Conservation (phyloP, 306 rosid genomes). For the Rosa persica region DNA sequence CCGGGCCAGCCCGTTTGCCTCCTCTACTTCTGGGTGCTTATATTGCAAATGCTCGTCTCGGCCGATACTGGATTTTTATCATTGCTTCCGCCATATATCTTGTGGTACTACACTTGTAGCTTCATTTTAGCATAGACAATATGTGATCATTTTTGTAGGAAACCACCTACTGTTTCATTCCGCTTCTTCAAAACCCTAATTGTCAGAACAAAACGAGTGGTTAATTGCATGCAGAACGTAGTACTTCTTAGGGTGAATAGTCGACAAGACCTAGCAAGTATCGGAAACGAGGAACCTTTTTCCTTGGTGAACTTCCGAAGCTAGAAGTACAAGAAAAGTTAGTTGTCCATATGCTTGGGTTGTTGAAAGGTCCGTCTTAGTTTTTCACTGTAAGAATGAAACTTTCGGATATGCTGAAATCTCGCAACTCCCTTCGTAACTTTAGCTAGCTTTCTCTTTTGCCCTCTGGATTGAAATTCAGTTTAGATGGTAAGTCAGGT, state of each 20-base stretch:
- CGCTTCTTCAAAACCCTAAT: not conserved
- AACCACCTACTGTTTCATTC: not conserved
- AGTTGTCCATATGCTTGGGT: not conserved
- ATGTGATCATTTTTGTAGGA: not conserved
- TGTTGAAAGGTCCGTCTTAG: not conserved
- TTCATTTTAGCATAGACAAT: not conserved
- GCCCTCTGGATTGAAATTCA: too few species aligned
- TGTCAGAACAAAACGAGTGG: not conserved
- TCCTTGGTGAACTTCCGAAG: not conserved
- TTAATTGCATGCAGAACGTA: not conserved
- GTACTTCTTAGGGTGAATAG: not conserved
- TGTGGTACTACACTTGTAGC: slow-evolving; percentile 26
- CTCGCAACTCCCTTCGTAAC: not conserved
- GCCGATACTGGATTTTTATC: slow-evolving; percentile 56
- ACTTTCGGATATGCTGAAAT: not conserved
- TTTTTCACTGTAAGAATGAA: not conserved
- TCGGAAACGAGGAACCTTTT: not conserved
- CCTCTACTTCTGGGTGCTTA: slow-evolving; percentile 34
- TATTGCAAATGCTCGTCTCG: slow-evolving; percentile 54
- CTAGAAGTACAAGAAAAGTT: not conserved
- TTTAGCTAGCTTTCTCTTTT: too few species aligned
- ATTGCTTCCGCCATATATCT: slow-evolving; percentile 48
- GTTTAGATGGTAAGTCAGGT: too few species aligned
- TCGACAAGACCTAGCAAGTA: not conserved
- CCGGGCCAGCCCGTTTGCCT: too few species aligned